These are phyloP conservation scores for Sisymbrium altissimum DNA, from an alignment of 345 rosid genomes.

Conservation along the genomic window DNA sequence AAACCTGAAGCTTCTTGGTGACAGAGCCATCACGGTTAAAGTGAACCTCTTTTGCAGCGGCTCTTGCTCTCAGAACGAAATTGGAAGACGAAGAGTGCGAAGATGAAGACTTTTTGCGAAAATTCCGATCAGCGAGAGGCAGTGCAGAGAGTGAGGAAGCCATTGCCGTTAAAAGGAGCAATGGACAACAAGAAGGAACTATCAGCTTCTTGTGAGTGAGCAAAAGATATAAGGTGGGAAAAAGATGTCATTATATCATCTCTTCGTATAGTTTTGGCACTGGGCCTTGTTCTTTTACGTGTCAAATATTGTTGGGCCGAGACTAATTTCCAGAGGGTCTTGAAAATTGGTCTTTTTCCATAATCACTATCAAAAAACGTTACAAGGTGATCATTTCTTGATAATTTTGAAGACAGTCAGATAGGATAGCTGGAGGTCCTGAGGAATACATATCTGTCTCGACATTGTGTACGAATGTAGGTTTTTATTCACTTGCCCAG, in stretches of 20 bases:
- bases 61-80: constrained; percentile 33
- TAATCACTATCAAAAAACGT: too few relatives aligned
- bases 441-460: too few relatives aligned
- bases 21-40: constrained; percentile 87
- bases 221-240: constrained; percentile 19
- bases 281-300: not conserved
- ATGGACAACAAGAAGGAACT: not conserved
- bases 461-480: too few relatives aligned
- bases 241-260: constrained; percentile 2
- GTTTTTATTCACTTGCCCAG: too few relatives aligned
- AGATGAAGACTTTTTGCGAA: constrained; percentile 30
- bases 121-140: constrained; percentile 37
- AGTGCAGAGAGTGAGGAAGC: constrained; percentile 52
- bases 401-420: too few relatives aligned
- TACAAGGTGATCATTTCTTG: too few relatives aligned
- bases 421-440: too few relatives aligned
- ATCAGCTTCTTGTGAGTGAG: not conserved
- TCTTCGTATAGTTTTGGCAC: not conserved
- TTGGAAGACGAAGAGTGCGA: not conserved
- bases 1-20: constrained; percentile 80
- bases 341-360: too few relatives aligned
- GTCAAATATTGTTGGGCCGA: not conserved
- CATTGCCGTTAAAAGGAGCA: constrained; percentile 39
- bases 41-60: constrained; percentile 70
- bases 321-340: not conserved